These are phyloP conservation scores for Mesembryanthemum crystallinum DNA, from an alignment of 148 eudicot genomes.

Conservation along the genomic window DNA sequence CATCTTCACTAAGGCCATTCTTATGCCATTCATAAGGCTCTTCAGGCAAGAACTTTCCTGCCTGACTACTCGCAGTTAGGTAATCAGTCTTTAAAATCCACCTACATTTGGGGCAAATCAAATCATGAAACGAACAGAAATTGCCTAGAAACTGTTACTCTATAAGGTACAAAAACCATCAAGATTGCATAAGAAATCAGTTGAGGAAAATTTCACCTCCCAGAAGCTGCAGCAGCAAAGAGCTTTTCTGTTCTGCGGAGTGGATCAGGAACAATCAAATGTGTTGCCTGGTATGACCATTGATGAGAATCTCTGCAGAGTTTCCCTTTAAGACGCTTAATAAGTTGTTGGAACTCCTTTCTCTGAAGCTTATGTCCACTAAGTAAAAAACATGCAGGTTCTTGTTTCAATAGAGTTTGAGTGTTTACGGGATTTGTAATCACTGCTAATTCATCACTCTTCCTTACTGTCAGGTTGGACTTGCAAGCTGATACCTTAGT, in stretches of 20 bases:
- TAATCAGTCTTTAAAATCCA: conserved; percentile 97
- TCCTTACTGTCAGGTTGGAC: conserved; percentile 21
- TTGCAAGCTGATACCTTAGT: conserved; percentile 31
- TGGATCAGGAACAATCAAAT: conserved; percentile 85
- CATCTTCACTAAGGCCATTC: conserved; percentile 79
- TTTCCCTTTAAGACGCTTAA: conserved; percentile 72
- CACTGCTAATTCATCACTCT: conserved; percentile 24
- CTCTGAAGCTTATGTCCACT: conserved; percentile 89
- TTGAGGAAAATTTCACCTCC: conserved; percentile 54
- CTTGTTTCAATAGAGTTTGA: conserved; percentile 22
- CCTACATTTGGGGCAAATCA: conserved; percentile 43
- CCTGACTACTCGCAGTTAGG: conserved; percentile 63
- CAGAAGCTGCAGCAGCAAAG: conserved; percentile 97
- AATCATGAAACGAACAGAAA: not conserved
- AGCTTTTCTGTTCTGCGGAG: conserved; percentile 89
- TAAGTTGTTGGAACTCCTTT: conserved; percentile 84
- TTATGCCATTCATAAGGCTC: conserved; percentile 96
- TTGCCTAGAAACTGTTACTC: not conserved
- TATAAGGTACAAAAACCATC: not conserved
- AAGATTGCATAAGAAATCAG: not conserved
- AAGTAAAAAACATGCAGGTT: conserved; percentile 67
- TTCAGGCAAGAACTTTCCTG: conserved; percentile 78
- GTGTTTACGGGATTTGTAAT: conserved; percentile 6
- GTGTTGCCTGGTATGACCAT: conserved; percentile 98
- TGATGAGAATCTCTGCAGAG: conserved; percentile 89